A percentile compares a stretch with the other conserved stretches of the same genome.
phyloP scores from a whole-genome alignment of 345 rosid species.

The Murraya paniculata region DNA sequence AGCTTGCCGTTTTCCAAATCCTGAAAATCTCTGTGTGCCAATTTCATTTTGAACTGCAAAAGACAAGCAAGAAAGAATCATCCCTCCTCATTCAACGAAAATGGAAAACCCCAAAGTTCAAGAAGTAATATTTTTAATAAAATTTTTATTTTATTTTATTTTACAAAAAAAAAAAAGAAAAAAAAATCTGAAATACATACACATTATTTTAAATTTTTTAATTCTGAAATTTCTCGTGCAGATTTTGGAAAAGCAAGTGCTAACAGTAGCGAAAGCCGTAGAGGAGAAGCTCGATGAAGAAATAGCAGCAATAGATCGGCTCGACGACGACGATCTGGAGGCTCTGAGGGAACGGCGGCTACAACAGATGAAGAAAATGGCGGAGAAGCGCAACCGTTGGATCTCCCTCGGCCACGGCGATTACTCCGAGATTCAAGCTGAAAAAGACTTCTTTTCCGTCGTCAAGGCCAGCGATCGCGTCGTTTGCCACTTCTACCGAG shows the following conservation, averaged over 20 bases:
- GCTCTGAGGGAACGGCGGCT: constrained; percentile 74
- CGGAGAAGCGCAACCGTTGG: constrained; percentile 93
- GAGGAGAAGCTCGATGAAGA: constrained; percentile 93
- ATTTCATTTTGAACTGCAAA: constrained; percentile 4
- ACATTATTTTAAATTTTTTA: not conserved
- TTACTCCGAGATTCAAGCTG: constrained; percentile 74
- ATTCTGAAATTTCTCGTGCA: constrained; percentile 15
- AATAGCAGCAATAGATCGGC: constrained; percentile 76
- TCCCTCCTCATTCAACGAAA: not conserved
- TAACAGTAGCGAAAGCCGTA: constrained; percentile 86
- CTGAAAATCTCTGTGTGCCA: too few species aligned
- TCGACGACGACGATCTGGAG: constrained; percentile 85
- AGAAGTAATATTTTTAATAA: constrained; percentile 27
- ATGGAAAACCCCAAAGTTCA: constrained; percentile 48
- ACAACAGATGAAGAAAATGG: constrained; percentile 93
- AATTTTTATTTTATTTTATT: too few species aligned
- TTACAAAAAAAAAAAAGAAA: too few species aligned
- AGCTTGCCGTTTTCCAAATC: too few species aligned
- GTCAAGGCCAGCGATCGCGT: constrained; percentile 96
- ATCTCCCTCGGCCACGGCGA: constrained; percentile 94
- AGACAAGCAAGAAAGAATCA: not conserved
- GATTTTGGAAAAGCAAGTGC: constrained; percentile 82
- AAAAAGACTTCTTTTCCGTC: constrained; percentile 80
- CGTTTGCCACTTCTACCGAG: constrained; percentile 94
- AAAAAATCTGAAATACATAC: not conserved